Evolutionary conservation across 75 land plant genomes (phyloP), one percentile per base, ranked within the genome.

Genomic region (Selaginella moellendorffii): DNA sequence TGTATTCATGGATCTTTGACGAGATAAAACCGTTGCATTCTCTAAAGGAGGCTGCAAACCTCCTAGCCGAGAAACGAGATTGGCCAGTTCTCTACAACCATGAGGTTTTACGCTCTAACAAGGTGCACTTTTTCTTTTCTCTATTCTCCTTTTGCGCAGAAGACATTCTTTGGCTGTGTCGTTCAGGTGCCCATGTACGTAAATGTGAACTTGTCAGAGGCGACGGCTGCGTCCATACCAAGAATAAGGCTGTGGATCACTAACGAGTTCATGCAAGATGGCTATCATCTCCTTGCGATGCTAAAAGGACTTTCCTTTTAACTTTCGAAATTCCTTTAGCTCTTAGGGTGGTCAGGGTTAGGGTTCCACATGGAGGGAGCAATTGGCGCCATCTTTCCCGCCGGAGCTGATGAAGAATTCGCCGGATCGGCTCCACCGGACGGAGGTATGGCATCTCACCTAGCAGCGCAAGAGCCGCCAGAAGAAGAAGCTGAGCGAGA

Each of bases 161-260:
- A n/a, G n/a, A n/a, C n/a, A n/a, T n/a, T 36, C 10, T 36, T 5
- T 36, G 46, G 5, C 5, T 36, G 5, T 5, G 5, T 36, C n/a
- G n/a, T n/a, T n/a, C 75, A 91, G 97, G 96, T 92, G 12, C 97
- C 97, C 69, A 76, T 88, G 90, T 92, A 79, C 80, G 97, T 88
- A 0, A 85, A 85, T 71, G 76, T 88, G 68, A 64, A 70, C 28
- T 62, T 88, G 8, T 74, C 80, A 18, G 76, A 77, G 81, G 85
- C 79, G 20, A 85, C 97, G 0, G 90, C 97, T 23, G n/a, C 31
- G 70, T 81, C 62, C 85, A 88, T 54, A n/a, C 68, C 79, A 29
- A 89, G 90, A 20, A 81, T 85, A 63, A 78, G 97, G 66, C 68
- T 81, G 26, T 92, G 90, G 89, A 69, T 92, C 54, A 92, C 97